Evolutionary conservation across 1,284 basidiomycete species (phyloP), one percentile per base, ranked within the genome.

Genomic region (Tremellales sp.): DNA sequence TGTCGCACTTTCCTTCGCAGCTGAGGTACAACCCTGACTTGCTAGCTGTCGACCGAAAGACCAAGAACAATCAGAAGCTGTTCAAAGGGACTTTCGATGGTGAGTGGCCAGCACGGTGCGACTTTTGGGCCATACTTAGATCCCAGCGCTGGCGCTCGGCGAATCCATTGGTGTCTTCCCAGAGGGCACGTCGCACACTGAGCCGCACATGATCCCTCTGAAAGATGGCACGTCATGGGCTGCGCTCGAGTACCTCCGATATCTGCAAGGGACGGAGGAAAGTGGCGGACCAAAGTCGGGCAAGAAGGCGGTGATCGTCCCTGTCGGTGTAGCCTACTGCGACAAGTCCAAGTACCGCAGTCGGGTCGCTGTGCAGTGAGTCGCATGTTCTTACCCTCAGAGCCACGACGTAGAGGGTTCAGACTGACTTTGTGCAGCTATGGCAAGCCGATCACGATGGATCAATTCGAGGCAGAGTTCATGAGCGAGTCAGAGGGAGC

Each of bases 161-260:
- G 81, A 86, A 53, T 86, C 84, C 19, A 88, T 97, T 46, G 93
- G 89, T 5, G 79, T 97, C 36, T 97, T 97, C 68, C 94, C 94
- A 1, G 93, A 97, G 72, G 93, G 92, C 17, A 74, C 76, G 17
- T 70, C 77, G 39, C 74, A 79, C 55, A 96, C 92, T 0, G 88
- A 93, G 65, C 90, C 92, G 3, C 82, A 83, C 50, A 86, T 97
- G 64, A 87, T 93, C 80, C 86, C 89, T 54, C 82, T 97, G 64
- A 97, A 97, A 71, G 90, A 97, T 62, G 93, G 93, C 22, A 87
- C 88, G n/a, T 84, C 89, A 7, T 97, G 92, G 92, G 86, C 90
- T 27, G 89, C 91, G 3, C 79, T 97, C 57, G 94, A 97, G 76
- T 97, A 93, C 73, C 80, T 83, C 12, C 85, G 86, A 61, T 91